Conservation (phyloP, 139 green algal genomes). For the Picochlorum sp. region DNA sequence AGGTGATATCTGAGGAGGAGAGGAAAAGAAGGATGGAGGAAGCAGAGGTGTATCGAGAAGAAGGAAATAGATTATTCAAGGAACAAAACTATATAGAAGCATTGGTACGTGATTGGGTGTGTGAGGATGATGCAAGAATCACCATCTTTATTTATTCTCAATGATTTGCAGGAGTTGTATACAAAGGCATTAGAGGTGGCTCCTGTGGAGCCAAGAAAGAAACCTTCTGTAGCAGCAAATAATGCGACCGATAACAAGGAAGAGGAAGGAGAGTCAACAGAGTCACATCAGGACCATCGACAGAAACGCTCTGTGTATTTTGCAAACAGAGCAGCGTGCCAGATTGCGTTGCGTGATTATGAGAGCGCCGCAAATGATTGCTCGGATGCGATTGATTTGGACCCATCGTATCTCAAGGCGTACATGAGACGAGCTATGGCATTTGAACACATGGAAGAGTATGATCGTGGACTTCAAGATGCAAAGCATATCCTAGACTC, state of each 20-base stretch:
- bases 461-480: conserved; percentile 44
- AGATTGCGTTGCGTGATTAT: conserved; percentile 30
- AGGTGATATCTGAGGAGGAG: conserved; percentile 1
- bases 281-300: conserved; percentile 26
- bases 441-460: conserved; percentile 13
- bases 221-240: too few relatives aligned
- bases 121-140: background rate
- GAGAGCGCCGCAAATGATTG: conserved; percentile 32
- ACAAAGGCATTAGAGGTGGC: conserved; percentile 23
- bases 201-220: conserved; percentile 1
- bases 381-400: conserved; percentile 31
- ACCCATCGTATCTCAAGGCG: conserved; percentile 32
- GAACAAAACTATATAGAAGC: conserved; percentile 29
- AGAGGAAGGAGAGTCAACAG: background rate
- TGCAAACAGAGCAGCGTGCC: conserved; percentile 33
- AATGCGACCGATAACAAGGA: too few relatives aligned
- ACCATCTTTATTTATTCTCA: background rate
- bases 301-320: conserved; percentile 30
- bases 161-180: conserved; percentile 26
- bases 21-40: background rate
- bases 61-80: conserved; percentile 35
- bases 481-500: conserved; percentile 48
- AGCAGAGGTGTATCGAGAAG: conserved; percentile 25
- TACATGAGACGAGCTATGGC: conserved; percentile 38
- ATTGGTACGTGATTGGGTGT: background rate